A percentile compares a stretch with the other conserved stretches of the same genome.
phyloP scores from a whole-genome alignment of 2,329 filamentous ascomycete genomes.

The Epichloe sp. region DNA sequence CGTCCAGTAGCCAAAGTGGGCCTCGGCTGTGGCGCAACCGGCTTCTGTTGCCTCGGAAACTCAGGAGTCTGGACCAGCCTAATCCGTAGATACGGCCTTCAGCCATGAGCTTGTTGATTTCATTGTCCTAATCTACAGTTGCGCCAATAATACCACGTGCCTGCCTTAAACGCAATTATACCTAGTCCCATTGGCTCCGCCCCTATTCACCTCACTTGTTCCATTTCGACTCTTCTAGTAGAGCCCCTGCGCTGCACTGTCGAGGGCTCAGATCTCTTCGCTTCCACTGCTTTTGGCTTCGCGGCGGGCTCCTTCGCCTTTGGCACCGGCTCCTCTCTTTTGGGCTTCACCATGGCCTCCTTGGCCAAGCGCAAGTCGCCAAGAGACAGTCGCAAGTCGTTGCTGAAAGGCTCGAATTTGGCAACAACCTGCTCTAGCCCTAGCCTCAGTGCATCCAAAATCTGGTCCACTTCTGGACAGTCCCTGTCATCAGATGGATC shows the following conservation, averaged over 20 bases:
- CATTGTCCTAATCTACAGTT: background rate
- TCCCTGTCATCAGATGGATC: conserved; percentile 48
- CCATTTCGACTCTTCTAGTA: conserved; percentile 16
- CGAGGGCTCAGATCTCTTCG: conserved; percentile 10
- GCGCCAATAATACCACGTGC: background rate
- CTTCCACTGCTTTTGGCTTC: conserved; percentile 15
- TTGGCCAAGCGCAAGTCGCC: conserved; percentile 62
- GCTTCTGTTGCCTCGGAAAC: too few relatives aligned
- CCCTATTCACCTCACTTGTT: conserved; percentile 12
- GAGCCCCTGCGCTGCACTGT: conserved; percentile 9
- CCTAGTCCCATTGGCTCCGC: too few relatives aligned
- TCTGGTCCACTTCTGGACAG: conserved; percentile 54
- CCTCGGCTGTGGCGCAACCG: too few relatives aligned
- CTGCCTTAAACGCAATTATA: too few relatives aligned
- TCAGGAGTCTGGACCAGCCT: too few relatives aligned
- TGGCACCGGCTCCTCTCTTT: background rate
- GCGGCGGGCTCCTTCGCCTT: conserved; percentile 17
- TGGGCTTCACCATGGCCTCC: conserved; percentile 38
- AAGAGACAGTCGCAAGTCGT: conserved; percentile 54
- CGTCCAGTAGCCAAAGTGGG: too few relatives aligned
- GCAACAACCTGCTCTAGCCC: conserved; percentile 53
- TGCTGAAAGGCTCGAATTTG: conserved; percentile 63
- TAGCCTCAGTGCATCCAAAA: conserved; percentile 50
- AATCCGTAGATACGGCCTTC: too few relatives aligned
- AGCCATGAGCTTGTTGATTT: too few relatives aligned